Percentiles rank a stretch among this genome's conserved stretches.
phyloP scores from a whole-genome alignment of 1,284 basidiomycete genomes.

The Microbotryomycetes sp. region DNA sequence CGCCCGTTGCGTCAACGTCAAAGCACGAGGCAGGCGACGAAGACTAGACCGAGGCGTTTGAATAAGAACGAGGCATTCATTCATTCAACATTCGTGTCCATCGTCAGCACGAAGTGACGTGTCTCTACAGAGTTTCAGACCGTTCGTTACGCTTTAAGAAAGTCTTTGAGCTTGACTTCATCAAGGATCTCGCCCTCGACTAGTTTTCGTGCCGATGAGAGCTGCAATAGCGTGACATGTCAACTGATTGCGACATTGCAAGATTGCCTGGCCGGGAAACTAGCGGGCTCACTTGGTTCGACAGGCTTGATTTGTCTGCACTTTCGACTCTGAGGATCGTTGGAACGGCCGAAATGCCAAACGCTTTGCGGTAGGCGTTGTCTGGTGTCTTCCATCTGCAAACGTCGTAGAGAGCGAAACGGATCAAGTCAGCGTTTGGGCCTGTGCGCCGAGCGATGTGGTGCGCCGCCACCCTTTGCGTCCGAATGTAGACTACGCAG shows the following conservation, averaged over 20 bases:
- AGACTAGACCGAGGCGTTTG: too few relatives aligned
- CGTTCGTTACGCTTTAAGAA: constrained; percentile 28
- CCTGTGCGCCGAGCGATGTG: too few relatives aligned
- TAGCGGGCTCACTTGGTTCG: constrained; percentile 55
- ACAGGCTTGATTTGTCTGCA: constrained; percentile 5
- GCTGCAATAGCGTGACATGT: constrained; percentile 40
- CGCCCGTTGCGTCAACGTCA: not conserved
- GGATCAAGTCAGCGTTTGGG: too few relatives aligned
- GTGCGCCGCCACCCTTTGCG: too few relatives aligned
- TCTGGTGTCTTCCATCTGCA: constrained; percentile 60
- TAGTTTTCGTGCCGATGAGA: constrained; percentile 50
- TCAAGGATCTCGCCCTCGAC: constrained; percentile 54
- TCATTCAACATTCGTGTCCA: too few relatives aligned
- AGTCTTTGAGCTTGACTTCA: constrained; percentile 33
- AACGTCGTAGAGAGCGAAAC: too few relatives aligned
- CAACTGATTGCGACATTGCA: not conserved
- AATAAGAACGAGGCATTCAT: too few relatives aligned
- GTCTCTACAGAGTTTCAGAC: too few relatives aligned
- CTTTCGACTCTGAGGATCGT: constrained; percentile 56
- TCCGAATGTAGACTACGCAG: too few relatives aligned
- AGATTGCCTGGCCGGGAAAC: constrained; percentile 1
- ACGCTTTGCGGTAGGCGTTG: constrained; percentile 56
- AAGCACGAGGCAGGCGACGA: not conserved
- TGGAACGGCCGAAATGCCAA: constrained; percentile 62
- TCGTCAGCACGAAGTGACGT: too few relatives aligned